Evolutionary conservation across 139 green algal species (phyloP), one percentile per base, ranked within the genome.

Genomic region (Pleodorina starrii): DNA sequence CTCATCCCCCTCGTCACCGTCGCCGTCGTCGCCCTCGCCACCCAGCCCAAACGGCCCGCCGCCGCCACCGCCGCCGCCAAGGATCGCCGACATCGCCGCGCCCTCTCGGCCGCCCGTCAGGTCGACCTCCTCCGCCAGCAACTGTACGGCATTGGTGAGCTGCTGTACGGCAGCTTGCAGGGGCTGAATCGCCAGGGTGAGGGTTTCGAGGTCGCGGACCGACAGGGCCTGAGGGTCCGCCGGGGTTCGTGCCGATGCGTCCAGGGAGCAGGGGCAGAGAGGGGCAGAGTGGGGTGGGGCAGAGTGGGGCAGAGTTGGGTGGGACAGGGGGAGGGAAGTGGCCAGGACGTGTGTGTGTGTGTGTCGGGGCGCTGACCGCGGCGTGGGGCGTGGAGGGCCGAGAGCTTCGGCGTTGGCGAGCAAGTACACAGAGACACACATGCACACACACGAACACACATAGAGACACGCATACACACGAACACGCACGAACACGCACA

Each of bases 71-170:
- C 38, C 17, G 38, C 75, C 75, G 0, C 74, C 74, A 38, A 80
- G 35, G 27, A 40, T 40, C 72, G 72, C 72, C 40, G 42, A n/a
- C 69, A 77, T 25, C 69, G 25, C 38, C 36, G 46, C 35, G 6
- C 54, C 54, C 42, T 86, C 79, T 25, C 79, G 57, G 0, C 79
- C 79, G 10, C 25, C 40, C 57, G 79, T 76, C 14, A 86, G 79
- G 27, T 86, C 79, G 38, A 76, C 79, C 40, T 75, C 16, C 19
- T 86, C 79, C 1, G 57, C 79, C 79, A 86, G 79, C 79, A 46
- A 12, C 27, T 40, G 36, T 19, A 86, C 27, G 40, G 79, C 27
- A 14, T 9, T 42, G 1, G 54, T 7, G 5, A 74, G 51, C 5
- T 40, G 35, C 29, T 17, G 6, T 32, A 86, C 27, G 0, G 59